phyloP scores from a whole-genome alignment of 345 rosid species.

The Clausena lansium region DNA sequence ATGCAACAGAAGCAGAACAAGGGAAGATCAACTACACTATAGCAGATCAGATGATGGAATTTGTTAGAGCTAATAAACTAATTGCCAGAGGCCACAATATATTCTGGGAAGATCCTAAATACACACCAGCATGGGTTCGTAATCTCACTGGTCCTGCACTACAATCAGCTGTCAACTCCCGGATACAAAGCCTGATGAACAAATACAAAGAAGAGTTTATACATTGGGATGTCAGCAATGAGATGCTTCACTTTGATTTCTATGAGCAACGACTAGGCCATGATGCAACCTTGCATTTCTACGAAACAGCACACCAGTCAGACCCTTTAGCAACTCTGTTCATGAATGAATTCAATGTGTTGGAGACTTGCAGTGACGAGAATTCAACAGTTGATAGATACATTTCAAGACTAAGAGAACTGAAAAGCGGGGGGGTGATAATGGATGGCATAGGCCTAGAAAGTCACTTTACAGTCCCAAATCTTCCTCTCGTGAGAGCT shows the following conservation, averaged over 20 bases:
- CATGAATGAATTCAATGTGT: constrained; percentile 78
- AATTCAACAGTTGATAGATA: constrained; percentile 68
- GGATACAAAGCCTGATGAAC: constrained; percentile 72
- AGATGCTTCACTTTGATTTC: constrained; percentile 86
- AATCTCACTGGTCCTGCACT: constrained; percentile 42
- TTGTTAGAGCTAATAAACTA: constrained; percentile 55
- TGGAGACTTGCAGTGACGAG: constrained; percentile 72
- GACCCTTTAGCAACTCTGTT: constrained; percentile 75
- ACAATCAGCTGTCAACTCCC: constrained; percentile 48
- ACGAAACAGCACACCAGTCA: constrained; percentile 47
- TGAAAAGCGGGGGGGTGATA: constrained; percentile 39
- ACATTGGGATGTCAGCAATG: constrained; percentile 90
- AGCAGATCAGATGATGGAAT: constrained; percentile 61
- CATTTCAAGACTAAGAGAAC: constrained; percentile 54
- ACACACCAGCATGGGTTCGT: constrained; percentile 64
- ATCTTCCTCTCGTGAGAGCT: constrained; percentile 68
- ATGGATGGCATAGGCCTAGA: constrained; percentile 82
- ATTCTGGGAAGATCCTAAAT: constrained; percentile 88
- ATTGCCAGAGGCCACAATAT: constrained; percentile 82
- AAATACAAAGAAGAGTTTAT: constrained; percentile 73
- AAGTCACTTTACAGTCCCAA: constrained; percentile 68
- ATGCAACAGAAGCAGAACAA: constrained; percentile 70
- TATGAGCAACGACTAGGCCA: constrained; percentile 64
- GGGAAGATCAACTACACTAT: constrained; percentile 64
- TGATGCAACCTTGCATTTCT: constrained; percentile 59